These are phyloP conservation scores for Macrolepiota dolichaula DNA, from an alignment of 768 basidiomycete genomes.

Conservation along the genomic window DNA sequence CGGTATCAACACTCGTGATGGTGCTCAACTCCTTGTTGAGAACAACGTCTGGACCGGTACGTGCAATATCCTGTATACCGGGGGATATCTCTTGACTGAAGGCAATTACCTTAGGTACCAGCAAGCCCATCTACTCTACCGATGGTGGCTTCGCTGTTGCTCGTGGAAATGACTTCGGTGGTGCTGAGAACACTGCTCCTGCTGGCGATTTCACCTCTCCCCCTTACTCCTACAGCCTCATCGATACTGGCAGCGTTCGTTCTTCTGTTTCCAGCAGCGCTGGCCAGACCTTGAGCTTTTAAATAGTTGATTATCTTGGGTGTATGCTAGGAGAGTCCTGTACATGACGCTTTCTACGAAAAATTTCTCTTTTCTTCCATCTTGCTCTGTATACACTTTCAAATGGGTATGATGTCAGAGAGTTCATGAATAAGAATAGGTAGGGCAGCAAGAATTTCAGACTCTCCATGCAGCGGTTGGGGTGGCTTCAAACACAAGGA, in stretches of 20 bases:
- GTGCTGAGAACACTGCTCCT: slow-evolving; percentile 25
- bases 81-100: background rate
- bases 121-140: slow-evolving; percentile 38
- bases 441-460: no score
- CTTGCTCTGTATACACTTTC: no score
- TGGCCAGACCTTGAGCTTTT: slow-evolving; percentile 26
- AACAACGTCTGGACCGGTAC: slow-evolving; percentile 42
- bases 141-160: slow-evolving; percentile 39
- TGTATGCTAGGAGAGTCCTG: background rate
- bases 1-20: slow-evolving; percentile 41
- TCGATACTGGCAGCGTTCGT: slow-evolving; percentile 18
- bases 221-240: slow-evolving; percentile 25
- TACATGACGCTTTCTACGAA: background rate
- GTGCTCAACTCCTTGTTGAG: slow-evolving; percentile 43
- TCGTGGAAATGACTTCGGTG: slow-evolving; percentile 28
- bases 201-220: slow-evolving; percentile 25
- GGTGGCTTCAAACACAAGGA: no score
- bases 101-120: slow-evolving; percentile 16
- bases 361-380: background rate
- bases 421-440: no score
- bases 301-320: slow-evolving; percentile 6
- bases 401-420: background rate
- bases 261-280: slow-evolving; percentile 21
- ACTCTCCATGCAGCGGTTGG: no score
- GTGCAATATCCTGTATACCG: slow-evolving; percentile 1